Percentiles rank a stretch among this genome's conserved stretches.
These are phyloP conservation scores for Themeda triandra DNA, from an alignment of 176 grass and related monocot genomes.

Conservation along the genomic window DNA sequence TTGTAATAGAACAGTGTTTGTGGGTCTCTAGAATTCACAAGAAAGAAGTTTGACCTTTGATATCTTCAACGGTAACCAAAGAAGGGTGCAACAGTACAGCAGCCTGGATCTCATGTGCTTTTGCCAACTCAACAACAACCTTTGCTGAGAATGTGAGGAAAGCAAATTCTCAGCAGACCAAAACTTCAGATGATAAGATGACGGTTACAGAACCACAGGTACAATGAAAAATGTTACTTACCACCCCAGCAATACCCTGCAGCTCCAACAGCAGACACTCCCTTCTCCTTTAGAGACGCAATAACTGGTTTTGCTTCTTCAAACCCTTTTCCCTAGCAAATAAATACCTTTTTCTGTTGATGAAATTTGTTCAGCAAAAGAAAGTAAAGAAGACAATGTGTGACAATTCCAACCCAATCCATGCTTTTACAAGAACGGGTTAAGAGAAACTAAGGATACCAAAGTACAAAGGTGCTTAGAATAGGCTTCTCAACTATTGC, in stretches of 20 bases:
- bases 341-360: not conserved
- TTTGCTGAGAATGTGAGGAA: constrained; percentile 47
- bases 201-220: not conserved
- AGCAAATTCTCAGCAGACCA: not conserved
- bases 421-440: not conserved
- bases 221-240: constrained; percentile 24
- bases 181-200: not conserved
- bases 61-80: constrained; percentile 62
- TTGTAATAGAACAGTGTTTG: not conserved
- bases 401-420: not conserved
- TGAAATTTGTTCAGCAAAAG: not conserved
- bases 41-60: constrained; percentile 47
- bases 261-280: constrained; percentile 57
- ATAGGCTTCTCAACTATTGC: not conserved
- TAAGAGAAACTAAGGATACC: not conserved
- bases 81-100: constrained; percentile 71
- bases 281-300: constrained; percentile 69
- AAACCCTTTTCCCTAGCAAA: constrained; percentile 55
- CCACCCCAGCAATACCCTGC: constrained; percentile 94
- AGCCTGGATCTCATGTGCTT: constrained; percentile 63
- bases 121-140: constrained; percentile 71
- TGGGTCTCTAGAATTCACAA: constrained; percentile 1
- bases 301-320: constrained; percentile 77
- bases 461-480: not conserved
- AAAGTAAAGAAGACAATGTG: not conserved